Evolutionary conservation across 2,329 filamentous ascomycete species (phyloP).

Genomic region (Aspergillus sp.): DNA sequence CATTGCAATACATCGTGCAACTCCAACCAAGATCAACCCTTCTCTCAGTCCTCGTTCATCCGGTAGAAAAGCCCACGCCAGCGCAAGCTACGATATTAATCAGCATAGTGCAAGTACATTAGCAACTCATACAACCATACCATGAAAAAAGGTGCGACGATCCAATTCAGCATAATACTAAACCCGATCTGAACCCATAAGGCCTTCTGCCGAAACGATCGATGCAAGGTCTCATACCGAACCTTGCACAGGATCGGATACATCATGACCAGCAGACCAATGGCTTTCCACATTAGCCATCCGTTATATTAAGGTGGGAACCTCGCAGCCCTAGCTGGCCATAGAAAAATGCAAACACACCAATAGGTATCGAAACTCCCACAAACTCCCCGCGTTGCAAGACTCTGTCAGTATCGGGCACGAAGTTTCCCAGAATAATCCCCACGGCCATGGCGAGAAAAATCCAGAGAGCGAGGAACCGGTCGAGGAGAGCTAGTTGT

Average conservation of each 20-base stretch:
- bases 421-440: constrained; percentile 67
- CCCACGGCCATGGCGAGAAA: constrained; percentile 68
- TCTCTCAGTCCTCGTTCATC: constrained; percentile 45
- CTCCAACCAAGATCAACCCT: constrained; percentile 71
- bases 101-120: background rate
- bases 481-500: constrained; percentile 12
- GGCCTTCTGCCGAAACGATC: constrained; percentile 50
- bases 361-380: constrained; percentile 59
- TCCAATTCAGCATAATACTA: constrained; percentile 72
- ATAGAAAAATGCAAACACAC: constrained; percentile 27
- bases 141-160: constrained; percentile 76
- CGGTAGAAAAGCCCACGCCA: constrained; percentile 47
- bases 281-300: constrained; percentile 41
- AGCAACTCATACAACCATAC: constrained; percentile 33
- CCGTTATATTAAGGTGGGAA: background rate
- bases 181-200: constrained; percentile 73
- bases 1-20: constrained; percentile 86
- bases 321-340: too few relatives aligned
- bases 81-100: constrained; percentile 33
- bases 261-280: constrained; percentile 86
- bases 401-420: constrained; percentile 50
- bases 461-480: constrained; percentile 53
- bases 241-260: constrained; percentile 88
- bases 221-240: constrained; percentile 64
- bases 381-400: constrained; percentile 65